phyloP scores from a whole-genome alignment of 192 early-diverging fungal genomes.

The Entomortierella beljakovae region DNA sequence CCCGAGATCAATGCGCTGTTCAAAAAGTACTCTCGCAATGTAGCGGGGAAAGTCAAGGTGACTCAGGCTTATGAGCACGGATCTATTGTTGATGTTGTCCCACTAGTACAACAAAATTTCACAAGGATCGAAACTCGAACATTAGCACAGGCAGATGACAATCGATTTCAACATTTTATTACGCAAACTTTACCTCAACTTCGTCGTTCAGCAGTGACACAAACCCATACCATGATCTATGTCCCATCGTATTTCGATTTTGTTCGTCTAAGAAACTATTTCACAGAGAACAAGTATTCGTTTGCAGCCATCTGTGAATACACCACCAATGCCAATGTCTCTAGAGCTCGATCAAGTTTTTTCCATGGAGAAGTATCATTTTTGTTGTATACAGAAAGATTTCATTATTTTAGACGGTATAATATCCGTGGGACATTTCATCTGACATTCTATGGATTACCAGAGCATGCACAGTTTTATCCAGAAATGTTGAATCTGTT shows the following conservation, averaged over 20 bases:
- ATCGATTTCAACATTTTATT: slow-evolving; percentile 87
- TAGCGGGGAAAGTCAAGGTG: slow-evolving; percentile 81
- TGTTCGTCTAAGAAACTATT: slow-evolving; percentile 91
- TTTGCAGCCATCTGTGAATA: slow-evolving; percentile 92
- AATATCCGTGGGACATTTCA: slow-evolving; percentile 86
- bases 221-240: slow-evolving; percentile 82
- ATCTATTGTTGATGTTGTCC: slow-evolving; percentile 80
- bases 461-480: slow-evolving; percentile 88
- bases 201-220: slow-evolving; percentile 62
- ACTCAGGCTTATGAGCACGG: slow-evolving; percentile 71
- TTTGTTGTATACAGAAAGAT: slow-evolving; percentile 93
- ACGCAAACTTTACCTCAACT: slow-evolving; percentile 69
- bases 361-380: slow-evolving; percentile 83
- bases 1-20: slow-evolving; percentile 95
- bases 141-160: slow-evolving; percentile 76
- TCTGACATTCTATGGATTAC: slow-evolving; percentile 91
- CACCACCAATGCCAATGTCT: slow-evolving; percentile 80
- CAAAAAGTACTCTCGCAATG: slow-evolving; percentile 71
- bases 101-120: slow-evolving; percentile 85
- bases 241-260: slow-evolving; percentile 97
- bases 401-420: slow-evolving; percentile 93
- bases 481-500: slow-evolving; percentile 89
- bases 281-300: slow-evolving; percentile 78
- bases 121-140: slow-evolving; percentile 73
- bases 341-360: slow-evolving; percentile 80